Conservation (phyloP, 768 basidiomycete genomes). For the Neoboletus brunneissimus region DNA sequence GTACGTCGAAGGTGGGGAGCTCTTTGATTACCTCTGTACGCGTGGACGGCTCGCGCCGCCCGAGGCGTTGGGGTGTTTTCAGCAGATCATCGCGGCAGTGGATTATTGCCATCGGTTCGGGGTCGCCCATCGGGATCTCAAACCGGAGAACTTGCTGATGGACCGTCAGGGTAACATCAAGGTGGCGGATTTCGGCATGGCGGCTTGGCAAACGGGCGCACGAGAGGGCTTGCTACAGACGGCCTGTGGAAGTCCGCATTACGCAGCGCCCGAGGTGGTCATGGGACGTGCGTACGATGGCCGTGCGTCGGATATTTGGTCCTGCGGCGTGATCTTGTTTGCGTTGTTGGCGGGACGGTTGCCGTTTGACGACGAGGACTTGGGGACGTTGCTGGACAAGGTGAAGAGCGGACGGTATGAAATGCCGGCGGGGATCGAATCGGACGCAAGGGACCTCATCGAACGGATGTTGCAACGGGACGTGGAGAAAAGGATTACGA, state of each 20-base stretch:
- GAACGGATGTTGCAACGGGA: slow-evolving; percentile 78
- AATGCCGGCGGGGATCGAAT: slow-evolving; percentile 70
- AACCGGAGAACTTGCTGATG: slow-evolving; percentile 90
- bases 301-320: slow-evolving; percentile 91
- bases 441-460: slow-evolving; percentile 73
- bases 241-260: slow-evolving; percentile 92
- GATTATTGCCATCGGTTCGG: slow-evolving; percentile 95
- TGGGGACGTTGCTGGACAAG: slow-evolving; percentile 72
- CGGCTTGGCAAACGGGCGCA: slow-evolving; percentile 76
- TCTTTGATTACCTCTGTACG: slow-evolving; percentile 88
- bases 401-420: slow-evolving; percentile 71
- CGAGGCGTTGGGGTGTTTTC: slow-evolving; percentile 85
- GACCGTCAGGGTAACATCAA: slow-evolving; percentile 86
- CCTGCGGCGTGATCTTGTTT: slow-evolving; percentile 90
- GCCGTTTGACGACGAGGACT: slow-evolving; percentile 93
- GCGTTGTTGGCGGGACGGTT: slow-evolving; percentile 82
- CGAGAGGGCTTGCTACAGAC: slow-evolving; percentile 64
- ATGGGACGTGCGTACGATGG: slow-evolving; percentile 82
- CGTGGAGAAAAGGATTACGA: slow-evolving; percentile 72
- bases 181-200: slow-evolving; percentile 98
- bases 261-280: slow-evolving; percentile 91
- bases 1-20: slow-evolving; percentile 91
- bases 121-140: slow-evolving; percentile 91
- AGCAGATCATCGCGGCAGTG: slow-evolving; percentile 88
- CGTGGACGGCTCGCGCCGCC: slow-evolving; percentile 65